Percentiles rank a stretch among this genome's conserved stretches.
Conservation (phyloP, 192 early-diverging fungal genomes). For the Nowakowskiella sp. region DNA sequence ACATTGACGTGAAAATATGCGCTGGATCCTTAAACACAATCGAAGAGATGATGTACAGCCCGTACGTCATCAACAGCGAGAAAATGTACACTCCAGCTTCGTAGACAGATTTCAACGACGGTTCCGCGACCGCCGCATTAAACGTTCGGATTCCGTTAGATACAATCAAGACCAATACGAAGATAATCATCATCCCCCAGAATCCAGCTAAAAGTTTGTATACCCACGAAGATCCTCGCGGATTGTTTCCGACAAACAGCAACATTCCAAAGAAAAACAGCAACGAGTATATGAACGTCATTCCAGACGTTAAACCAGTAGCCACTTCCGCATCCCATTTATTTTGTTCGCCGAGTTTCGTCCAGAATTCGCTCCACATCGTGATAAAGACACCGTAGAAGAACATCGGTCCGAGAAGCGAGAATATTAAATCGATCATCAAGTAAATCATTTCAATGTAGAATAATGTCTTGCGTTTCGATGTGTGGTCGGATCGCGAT, state of each 20-base stretch:
- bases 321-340: no score
- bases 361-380: not conserved
- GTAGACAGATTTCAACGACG: not conserved
- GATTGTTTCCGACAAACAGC: slow-evolving; percentile 1
- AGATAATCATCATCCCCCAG: not conserved
- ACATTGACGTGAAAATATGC: not conserved
- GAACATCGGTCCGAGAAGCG: not conserved
- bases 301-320: not conserved
- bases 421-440: not conserved
- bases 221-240: not conserved
- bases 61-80: not conserved
- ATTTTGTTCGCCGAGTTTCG: no score
- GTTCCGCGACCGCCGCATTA: not conserved
- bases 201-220: not conserved
- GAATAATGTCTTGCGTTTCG: not conserved
- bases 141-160: not conserved
- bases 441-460: not conserved
- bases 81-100: not conserved
- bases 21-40: not conserved
- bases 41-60: not conserved
- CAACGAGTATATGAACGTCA: not conserved
- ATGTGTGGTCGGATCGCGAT: not conserved
- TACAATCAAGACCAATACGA: not conserved
- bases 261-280: not conserved
- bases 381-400: not conserved